Percentiles rank a stretch among this genome's conserved stretches.
Conservation (phyloP, 495 filamentous ascomycete species). For the Cetradonia linearis region DNA sequence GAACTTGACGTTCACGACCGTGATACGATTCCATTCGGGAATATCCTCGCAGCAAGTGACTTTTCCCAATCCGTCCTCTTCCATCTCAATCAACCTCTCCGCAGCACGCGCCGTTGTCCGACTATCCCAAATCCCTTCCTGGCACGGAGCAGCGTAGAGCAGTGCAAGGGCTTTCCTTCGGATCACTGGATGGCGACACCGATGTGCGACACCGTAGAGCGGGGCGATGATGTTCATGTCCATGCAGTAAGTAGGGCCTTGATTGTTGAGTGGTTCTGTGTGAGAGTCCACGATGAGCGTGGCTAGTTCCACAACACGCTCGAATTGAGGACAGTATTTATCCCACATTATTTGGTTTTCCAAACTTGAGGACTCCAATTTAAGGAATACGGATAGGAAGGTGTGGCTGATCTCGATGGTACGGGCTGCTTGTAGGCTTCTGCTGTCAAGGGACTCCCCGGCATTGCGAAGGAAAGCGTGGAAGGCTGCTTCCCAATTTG, state of each 20-base stretch:
- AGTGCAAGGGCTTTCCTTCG: slow-evolving; percentile 47
- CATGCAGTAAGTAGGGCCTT: slow-evolving; percentile 24
- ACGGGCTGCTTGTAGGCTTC: slow-evolving; percentile 14
- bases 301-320: slow-evolving; percentile 26
- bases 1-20: not conserved
- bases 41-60: slow-evolving; percentile 23
- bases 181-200: slow-evolving; percentile 46
- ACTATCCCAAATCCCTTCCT: slow-evolving; percentile 58
- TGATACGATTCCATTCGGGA: slow-evolving; percentile 14
- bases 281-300: slow-evolving; percentile 14
- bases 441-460: not conserved
- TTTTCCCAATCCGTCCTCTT: slow-evolving; percentile 40
- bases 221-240: slow-evolving; percentile 46
- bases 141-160: slow-evolving; percentile 40
- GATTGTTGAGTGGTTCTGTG: not conserved
- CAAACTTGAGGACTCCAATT: not conserved
- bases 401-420: slow-evolving; percentile 16
- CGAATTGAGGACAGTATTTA: slow-evolving; percentile 15
- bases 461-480: slow-evolving; percentile 7
- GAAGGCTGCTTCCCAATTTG: slow-evolving; percentile 14
- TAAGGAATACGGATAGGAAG: slow-evolving; percentile 3
- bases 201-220: slow-evolving; percentile 47
- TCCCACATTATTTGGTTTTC: slow-evolving; percentile 18
- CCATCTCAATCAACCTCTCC: slow-evolving; percentile 44
- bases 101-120: slow-evolving; percentile 43